Percentiles rank a stretch among this genome's conserved stretches.
Evolutionary conservation across 1,284 basidiomycete species (phyloP).

Genomic region (Vanrija humicola): DNA sequence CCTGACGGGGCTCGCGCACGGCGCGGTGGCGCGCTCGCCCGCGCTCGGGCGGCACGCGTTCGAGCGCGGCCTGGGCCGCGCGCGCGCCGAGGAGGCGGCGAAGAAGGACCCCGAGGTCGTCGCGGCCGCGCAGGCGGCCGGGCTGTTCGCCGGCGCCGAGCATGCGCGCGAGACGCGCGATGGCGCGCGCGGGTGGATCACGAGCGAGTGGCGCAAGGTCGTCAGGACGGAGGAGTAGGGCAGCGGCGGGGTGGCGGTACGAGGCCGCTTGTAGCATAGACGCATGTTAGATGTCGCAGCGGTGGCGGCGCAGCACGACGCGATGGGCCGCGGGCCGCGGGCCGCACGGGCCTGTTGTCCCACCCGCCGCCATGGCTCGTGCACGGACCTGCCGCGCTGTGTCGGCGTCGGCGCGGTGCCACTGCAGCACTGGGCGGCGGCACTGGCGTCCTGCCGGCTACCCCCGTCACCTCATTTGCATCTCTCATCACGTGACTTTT

Average conservation of each 20-base stretch:
- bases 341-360: no score
- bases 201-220: conserved; percentile 21
- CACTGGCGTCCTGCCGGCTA: no score
- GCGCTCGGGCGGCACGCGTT: conserved; percentile 3
- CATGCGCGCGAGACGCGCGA: neutral
- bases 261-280: no score
- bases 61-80: neutral
- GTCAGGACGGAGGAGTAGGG: neutral
- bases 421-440: no score
- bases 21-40: conserved; percentile 16
- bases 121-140: neutral
- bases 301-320: no score
- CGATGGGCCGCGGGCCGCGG: no score
- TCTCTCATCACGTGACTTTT: no score
- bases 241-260: conserved; percentile 19
- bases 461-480: no score
- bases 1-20: conserved; percentile 17
- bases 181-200: conserved; percentile 9
- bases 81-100: conserved; percentile 5
- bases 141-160: neutral
- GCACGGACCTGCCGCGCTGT: no score
- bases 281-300: no score
- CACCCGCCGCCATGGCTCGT: no score
- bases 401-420: no score
- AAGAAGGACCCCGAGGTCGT: neutral